Evolutionary conservation across 2,329 filamentous ascomycete species (phyloP), one percentile per base, ranked within the genome.

Genomic region (Beauveria pseudobassiana): DNA sequence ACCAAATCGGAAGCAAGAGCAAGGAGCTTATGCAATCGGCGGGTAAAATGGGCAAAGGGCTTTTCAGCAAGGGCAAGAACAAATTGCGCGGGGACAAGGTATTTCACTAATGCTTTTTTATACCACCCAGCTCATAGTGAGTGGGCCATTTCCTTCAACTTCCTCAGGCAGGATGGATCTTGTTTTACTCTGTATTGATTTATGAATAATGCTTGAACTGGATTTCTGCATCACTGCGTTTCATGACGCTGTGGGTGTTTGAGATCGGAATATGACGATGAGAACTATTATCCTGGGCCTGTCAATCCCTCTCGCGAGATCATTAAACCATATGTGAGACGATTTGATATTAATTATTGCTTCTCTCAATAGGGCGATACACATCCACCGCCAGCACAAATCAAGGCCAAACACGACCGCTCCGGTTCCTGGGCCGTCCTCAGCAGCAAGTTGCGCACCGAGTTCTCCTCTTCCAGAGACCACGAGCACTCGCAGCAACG

Each of bases 21-120:
- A 97, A 96, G 77, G 92, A 96, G 69, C 78, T 97, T 30, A 82
- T 97, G 71, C 90, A 95, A 66, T 88, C 88, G 24, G 93, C 93
- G 60, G 91, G 91, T 59, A 92, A 91, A 72, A 91, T 91, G 63
- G 92, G 93, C 54, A 96, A 96, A 78, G 93, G 93, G 58, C 76
- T 97, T 65, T 87, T 97, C 73, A 91, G 89, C 66, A 96, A 96
- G 77, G 91, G 93, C 67, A 93, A 90, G 77, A 93, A 84, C 77
- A 93, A 91, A 75, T 86, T 96, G 73, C 80, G 83, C 65, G 85
- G 87, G 71, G 90, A 95, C 76, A 96, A 96, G 90, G 90, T 93
- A 89, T 91, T 91, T 87, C 83, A 86, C 78, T 88, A 80, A 83
- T 72, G 67, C 68, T 74, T 71, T 73, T 70, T 71, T 64, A 62